Percentiles rank a stretch among this genome's conserved stretches.
These are phyloP conservation scores for Ampelocalamus luodianensis DNA, from an alignment of 176 grass and related monocot genomes.

Conservation along the genomic window DNA sequence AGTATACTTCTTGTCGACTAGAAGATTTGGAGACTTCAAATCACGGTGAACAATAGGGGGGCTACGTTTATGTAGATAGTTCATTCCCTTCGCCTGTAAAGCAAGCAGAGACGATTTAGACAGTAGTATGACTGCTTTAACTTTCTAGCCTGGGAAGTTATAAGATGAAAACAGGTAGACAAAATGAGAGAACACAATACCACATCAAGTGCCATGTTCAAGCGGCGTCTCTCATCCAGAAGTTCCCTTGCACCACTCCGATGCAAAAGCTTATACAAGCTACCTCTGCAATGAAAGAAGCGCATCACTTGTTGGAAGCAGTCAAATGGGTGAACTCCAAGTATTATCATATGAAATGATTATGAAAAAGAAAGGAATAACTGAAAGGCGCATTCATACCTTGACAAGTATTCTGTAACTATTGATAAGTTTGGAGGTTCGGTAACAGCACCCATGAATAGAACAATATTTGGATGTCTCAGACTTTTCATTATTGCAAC, in stretches of 20 bases:
- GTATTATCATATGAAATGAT: neutral
- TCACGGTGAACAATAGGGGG: conserved; percentile 98
- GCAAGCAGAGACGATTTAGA: conserved; percentile 42
- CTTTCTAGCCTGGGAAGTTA: conserved; percentile 1
- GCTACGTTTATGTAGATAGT: conserved; percentile 91
- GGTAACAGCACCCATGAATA: conserved; percentile 92
- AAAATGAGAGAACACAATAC: conserved; percentile 48
- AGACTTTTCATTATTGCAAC: conserved; percentile 93
- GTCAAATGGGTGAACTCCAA: neutral
- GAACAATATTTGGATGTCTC: conserved; percentile 93
- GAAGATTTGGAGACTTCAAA: conserved; percentile 99
- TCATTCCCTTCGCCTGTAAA: conserved; percentile 97
- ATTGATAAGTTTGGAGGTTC: conserved; percentile 84
- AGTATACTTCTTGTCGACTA: conserved; percentile 97
- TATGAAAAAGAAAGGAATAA: neutral
- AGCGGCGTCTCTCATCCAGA: conserved; percentile 91
- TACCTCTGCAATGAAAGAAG: conserved; percentile 72
- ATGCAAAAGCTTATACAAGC: conserved; percentile 92
- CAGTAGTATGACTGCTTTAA: conserved; percentile 13
- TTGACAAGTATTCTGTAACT: conserved; percentile 87
- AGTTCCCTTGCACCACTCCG: conserved; percentile 73
- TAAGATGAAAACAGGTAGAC: conserved; percentile 13
- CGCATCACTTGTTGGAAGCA: neutral
- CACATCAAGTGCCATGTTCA: conserved; percentile 98
- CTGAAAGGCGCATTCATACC: conserved; percentile 52